These are phyloP conservation scores for Pythium scleroteichum DNA, from an alignment of 352 stramenopile genomes.

Conservation along the genomic window DNA sequence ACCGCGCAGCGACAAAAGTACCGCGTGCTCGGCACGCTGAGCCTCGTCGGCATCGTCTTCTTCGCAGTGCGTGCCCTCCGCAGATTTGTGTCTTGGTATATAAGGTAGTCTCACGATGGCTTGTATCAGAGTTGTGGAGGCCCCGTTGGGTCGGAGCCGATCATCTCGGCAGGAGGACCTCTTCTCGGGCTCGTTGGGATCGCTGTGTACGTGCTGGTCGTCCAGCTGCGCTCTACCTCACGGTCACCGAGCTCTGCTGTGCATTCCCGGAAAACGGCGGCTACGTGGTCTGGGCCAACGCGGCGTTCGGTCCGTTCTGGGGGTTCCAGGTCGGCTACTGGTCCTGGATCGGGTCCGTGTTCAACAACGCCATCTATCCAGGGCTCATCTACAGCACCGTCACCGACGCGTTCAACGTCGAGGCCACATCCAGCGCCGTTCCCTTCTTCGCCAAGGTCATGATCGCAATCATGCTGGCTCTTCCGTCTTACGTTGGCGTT, in stretches of 20 bases:
- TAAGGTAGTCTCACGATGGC: neutral
- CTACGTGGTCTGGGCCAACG: conserved; percentile 87
- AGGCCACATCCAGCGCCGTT: conserved; percentile 24
- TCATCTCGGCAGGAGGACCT: conserved; percentile 39
- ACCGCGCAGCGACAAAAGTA: conserved; percentile 9
- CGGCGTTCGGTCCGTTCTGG: conserved; percentile 86
- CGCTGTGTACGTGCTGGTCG: conserved; percentile 57
- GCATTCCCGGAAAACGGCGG: conserved; percentile 80
- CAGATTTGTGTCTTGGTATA: neutral
- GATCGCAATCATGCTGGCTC: conserved; percentile 36
- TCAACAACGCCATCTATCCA: conserved; percentile 59
- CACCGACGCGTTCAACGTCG: conserved; percentile 30
- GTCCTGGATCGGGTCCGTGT: conserved; percentile 69
- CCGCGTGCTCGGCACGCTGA: conserved; percentile 15
- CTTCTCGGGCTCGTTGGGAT: conserved; percentile 66
- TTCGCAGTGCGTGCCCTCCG: conserved; percentile 6
- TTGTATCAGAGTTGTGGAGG: conserved; percentile 9
- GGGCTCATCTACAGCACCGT: conserved; percentile 30
- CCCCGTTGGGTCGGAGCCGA: conserved; percentile 51
- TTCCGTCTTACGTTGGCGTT: conserved; percentile 45
- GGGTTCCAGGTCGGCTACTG: conserved; percentile 70
- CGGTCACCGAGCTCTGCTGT: conserved; percentile 55
- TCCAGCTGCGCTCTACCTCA: conserved; percentile 48
- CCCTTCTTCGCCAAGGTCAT: conserved; percentile 38
- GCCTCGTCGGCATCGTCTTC: conserved; percentile 14